A percentile compares a stretch with the other conserved stretches of the same genome.
Conservation (phyloP, 495 filamentous ascomycete species). For the Xylaria telfairii region DNA sequence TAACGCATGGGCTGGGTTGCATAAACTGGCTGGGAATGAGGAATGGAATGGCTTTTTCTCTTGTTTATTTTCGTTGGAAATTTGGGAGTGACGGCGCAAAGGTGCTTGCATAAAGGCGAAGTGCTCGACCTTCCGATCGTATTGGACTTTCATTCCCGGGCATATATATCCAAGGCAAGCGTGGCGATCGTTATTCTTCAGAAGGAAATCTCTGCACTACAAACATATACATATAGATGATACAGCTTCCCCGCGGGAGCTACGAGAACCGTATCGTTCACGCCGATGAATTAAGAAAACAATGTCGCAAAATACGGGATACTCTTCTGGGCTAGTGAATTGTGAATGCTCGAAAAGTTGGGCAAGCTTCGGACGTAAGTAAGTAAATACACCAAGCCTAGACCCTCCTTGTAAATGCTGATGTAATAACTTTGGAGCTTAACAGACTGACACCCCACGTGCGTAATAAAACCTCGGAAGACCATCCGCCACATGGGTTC, state of each 20-base stretch:
- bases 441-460: no score
- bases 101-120: conserved; percentile 37
- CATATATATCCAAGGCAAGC: conserved; percentile 36
- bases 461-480: no score
- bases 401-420: background rate
- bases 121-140: conserved; percentile 35
- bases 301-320: background rate
- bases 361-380: background rate
- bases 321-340: background rate
- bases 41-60: conserved; percentile 7
- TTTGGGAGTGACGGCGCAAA: conserved; percentile 31
- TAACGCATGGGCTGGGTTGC: conserved; percentile 25
- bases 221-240: conserved; percentile 25
- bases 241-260: conserved; percentile 23
- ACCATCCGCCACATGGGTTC: no score
- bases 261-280: conserved; percentile 7
- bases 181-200: conserved; percentile 18
- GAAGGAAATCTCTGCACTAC: conserved; percentile 21
- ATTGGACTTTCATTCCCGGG: conserved; percentile 25
- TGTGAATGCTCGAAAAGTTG: background rate
- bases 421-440: background rate
- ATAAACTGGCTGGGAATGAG: conserved; percentile 22
- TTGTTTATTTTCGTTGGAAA: conserved; percentile 4
- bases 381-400: background rate
- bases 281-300: conserved; percentile 14